Conservation (phyloP, 257 asterid species). For the Solanum gandarillasii region DNA sequence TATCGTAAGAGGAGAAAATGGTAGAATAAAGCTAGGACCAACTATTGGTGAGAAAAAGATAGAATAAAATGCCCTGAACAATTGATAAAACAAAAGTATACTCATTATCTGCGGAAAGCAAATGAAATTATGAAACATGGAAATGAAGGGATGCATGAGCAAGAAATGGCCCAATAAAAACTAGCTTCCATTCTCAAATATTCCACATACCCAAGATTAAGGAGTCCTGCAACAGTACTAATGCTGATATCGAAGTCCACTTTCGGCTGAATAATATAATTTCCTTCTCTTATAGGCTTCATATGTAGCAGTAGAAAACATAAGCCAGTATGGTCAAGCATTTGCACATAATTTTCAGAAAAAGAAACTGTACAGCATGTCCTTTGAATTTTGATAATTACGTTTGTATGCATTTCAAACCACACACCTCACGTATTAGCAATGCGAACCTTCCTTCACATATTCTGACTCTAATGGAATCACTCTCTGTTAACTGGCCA, state of each 20-base stretch:
- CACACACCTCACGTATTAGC: slow-evolving; percentile 87
- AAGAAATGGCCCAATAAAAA: not conserved
- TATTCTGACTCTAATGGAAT: slow-evolving; percentile 86
- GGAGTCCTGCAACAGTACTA: slow-evolving; percentile 95
- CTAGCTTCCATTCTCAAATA: not conserved
- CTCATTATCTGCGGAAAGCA: not conserved
- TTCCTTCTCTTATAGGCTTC: slow-evolving; percentile 95
- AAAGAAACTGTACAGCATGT: not conserved
- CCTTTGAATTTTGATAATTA: not conserved
- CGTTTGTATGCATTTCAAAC: not conserved
- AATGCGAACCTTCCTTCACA: slow-evolving; percentile 97
- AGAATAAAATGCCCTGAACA: not conserved
- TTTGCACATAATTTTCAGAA: not conserved
- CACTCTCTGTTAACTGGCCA: slow-evolving; percentile 83
- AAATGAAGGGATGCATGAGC: not conserved
- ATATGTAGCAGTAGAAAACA: slow-evolving; percentile 3
- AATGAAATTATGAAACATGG: not conserved
- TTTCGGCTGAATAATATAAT: slow-evolving; percentile 92
- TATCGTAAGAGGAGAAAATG: not conserved
- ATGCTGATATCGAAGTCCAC: slow-evolving; percentile 99
- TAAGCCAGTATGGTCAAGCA: slow-evolving; percentile 10
- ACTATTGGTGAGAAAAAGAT: not conserved
- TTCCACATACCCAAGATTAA: slow-evolving; percentile 82
- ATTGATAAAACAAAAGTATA: not conserved
- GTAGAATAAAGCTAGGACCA: not conserved